phyloP scores from a whole-genome alignment of 2,329 filamentous ascomycete species.

The Westerdykella sp. region DNA sequence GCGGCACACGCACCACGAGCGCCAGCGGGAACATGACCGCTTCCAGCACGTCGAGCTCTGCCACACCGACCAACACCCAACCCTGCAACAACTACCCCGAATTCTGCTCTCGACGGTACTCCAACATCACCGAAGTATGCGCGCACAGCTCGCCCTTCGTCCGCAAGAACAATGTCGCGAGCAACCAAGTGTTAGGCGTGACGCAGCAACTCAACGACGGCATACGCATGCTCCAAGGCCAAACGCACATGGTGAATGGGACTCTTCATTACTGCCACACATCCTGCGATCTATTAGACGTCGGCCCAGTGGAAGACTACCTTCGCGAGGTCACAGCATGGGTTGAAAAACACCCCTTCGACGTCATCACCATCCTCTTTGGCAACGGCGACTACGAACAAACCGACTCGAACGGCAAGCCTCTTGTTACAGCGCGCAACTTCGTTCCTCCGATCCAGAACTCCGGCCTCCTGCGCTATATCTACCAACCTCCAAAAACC shows the following conservation, averaged over 20 bases:
- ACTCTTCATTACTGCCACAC: slow-evolving; percentile 80
- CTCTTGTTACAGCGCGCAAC: slow-evolving; percentile 55
- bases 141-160: slow-evolving; percentile 39
- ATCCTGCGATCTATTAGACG: slow-evolving; percentile 76
- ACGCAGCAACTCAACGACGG: slow-evolving; percentile 38
- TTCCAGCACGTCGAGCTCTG: slow-evolving; percentile 19
- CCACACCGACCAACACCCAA: slow-evolving; percentile 35
- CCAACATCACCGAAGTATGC: slow-evolving; percentile 39
- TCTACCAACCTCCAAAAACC: slow-evolving; percentile 67
- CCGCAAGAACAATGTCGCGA: slow-evolving; percentile 27
- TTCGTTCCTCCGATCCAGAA: slow-evolving; percentile 65
- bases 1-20: slow-evolving; percentile 9
- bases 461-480: slow-evolving; percentile 66
- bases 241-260: slow-evolving; percentile 52
- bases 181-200: slow-evolving; percentile 35
- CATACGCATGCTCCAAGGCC: slow-evolving; percentile 50
- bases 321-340: slow-evolving; percentile 64
- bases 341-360: slow-evolving; percentile 73
- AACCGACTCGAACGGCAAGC: slow-evolving; percentile 21
- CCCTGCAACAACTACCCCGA: slow-evolving; percentile 40
- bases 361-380: slow-evolving; percentile 82
- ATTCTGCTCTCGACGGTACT: slow-evolving; percentile 36
- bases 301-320: slow-evolving; percentile 71
- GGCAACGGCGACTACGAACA: slow-evolving; percentile 59
- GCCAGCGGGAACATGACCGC: slow-evolving; percentile 19